Evolutionary conservation across 768 basidiomycete genomes (phyloP), one percentile per base, ranked within the genome.

Genomic region (Sporobolomyces pararoseus): DNA sequence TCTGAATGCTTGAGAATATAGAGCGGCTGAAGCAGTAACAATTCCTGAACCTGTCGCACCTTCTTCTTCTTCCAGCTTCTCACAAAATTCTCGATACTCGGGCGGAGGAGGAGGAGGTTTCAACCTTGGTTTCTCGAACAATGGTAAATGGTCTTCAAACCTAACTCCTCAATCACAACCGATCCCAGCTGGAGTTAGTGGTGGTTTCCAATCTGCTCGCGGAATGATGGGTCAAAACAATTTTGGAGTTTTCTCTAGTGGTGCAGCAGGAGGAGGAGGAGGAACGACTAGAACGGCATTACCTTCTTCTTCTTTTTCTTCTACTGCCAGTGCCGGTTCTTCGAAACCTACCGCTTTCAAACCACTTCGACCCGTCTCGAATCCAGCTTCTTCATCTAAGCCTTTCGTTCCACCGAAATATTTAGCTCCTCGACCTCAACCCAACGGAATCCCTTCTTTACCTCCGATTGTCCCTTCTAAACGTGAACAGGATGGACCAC

Each of bases 131-230:
- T 57, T 49, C 37, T 32, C 65, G 35, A 31, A 44, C 31, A 37
- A 23, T 16, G 59, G 59, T 35, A 42, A 39, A 4, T 61, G 59
- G 59, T 19, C 44, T 27, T 34, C 44, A 4, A n/a, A n/a, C n/a
- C 59, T 32, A 34, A 17, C 31, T 34, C 7, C 31, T 13, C 46
- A 17, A 29, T 23, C 64, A 21, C 69, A 70, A 25, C 23, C 69
- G 2, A 63, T 70, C 0, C 69, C 69, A 0, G 31, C 63, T 2
- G 69, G 69, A 10, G 49, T n/a, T n/a, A n/a, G 35, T 17, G 69
- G 63, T 17, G 69, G 69, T 2, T 70, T 70, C 63, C 63, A 64
- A 31, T 54, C 69, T 6, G 69, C 59, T 21, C 46, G 59, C 16
- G 58, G 58, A 12, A 44, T 59, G 58, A 16, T 59, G 27, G 58